phyloP scores from a whole-genome alignment of 202 grass and related monocot species.

The Musa balbisiana region DNA sequence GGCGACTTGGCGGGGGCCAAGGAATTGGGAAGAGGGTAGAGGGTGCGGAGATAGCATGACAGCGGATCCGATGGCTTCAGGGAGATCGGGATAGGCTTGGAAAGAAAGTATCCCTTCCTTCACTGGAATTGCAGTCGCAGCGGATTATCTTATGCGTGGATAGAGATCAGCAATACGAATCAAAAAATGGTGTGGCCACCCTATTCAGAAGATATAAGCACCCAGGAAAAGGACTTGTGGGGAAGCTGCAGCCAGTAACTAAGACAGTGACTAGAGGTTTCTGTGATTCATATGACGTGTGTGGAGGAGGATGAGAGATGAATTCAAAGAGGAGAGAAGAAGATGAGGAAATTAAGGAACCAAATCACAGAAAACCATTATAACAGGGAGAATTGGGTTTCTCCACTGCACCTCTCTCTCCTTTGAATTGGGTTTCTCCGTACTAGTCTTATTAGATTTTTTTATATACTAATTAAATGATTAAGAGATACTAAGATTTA shows the following conservation, averaged over 20 bases:
- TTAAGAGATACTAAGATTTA: too few relatives aligned
- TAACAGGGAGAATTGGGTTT: too few relatives aligned
- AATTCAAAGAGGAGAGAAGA: too few relatives aligned
- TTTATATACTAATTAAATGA: too few relatives aligned
- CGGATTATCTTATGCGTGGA: too few relatives aligned
- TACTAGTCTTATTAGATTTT: too few relatives aligned
- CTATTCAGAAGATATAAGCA: not conserved
- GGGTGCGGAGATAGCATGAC: slow-evolving; percentile 18
- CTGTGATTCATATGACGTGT: not conserved
- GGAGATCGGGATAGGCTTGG: slow-evolving; percentile 18
- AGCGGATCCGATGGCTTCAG: slow-evolving; percentile 5
- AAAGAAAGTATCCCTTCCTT: not conserved
- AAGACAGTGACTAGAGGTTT: not conserved
- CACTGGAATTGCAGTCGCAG: too few relatives aligned
- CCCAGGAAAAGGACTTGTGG: not conserved
- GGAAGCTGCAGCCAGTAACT: not conserved
- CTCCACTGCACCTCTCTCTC: too few relatives aligned
- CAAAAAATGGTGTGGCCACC: not conserved
- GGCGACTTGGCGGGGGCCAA: slow-evolving; percentile 5
- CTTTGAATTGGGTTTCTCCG: too few relatives aligned
- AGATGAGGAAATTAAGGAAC: too few relatives aligned
- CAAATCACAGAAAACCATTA: too few relatives aligned
- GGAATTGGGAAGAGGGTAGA: slow-evolving; percentile 8
- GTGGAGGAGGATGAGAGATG: not conserved
- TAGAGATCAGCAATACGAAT: not conserved